Conservation (phyloP, 441 rosid genomes). For the Biscutella auriculata region DNA sequence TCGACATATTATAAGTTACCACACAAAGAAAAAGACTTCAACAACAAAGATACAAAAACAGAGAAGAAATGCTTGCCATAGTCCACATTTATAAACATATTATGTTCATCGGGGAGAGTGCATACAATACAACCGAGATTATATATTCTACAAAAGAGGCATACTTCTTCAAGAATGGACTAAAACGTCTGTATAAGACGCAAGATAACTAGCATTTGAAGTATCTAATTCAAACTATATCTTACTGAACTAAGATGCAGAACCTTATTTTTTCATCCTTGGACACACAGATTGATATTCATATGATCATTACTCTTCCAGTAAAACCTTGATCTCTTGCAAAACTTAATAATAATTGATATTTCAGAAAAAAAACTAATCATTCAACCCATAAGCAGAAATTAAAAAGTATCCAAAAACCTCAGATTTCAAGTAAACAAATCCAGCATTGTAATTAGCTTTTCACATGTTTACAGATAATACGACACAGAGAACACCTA, state of each 20-base stretch:
- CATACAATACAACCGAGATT: not conserved
- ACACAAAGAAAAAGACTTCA: not conserved
- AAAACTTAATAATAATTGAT: not conserved
- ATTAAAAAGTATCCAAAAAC: not conserved
- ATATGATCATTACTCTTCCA: not conserved
- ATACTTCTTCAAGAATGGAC: not conserved
- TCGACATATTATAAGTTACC: not conserved
- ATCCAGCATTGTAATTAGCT: not conserved
- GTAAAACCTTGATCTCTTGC: not conserved
- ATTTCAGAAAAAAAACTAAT: too few relatives aligned
- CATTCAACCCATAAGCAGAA: not conserved
- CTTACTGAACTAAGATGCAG: not conserved
- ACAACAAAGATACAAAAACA: not conserved
- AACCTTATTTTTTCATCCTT: not conserved
- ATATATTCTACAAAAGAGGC: not conserved
- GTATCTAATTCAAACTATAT: too few relatives aligned
- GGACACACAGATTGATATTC: not conserved
- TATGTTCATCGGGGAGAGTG: not conserved
- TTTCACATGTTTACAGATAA: not conserved
- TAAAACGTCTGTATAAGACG: not conserved
- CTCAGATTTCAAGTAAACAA: not conserved
- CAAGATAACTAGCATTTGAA: too few relatives aligned
- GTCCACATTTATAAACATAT: not conserved
- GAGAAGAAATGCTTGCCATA: not conserved
- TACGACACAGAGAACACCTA: not conserved